phyloP scores from a whole-genome alignment of 495 filamentous ascomycete species.

The Podospora didyma region DNA sequence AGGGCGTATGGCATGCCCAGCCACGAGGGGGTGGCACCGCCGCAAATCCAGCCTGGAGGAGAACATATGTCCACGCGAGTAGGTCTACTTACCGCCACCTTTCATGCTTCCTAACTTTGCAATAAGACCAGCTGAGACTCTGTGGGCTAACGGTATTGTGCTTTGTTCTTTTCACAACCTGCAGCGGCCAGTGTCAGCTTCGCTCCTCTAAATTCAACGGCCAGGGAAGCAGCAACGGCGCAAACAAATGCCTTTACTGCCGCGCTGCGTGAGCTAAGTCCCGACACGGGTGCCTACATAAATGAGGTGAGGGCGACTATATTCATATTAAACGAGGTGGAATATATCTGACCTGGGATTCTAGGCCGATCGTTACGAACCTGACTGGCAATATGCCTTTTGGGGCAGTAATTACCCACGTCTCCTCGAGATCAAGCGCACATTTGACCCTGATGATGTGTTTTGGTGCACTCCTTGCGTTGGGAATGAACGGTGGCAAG shows the following conservation, averaged over 20 bases:
- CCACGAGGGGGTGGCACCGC: conserved; percentile 35
- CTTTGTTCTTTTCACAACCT: neutral
- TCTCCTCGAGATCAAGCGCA: conserved; percentile 37
- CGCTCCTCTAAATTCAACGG: conserved; percentile 34
- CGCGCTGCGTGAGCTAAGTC: conserved; percentile 26
- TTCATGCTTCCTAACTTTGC: too few species aligned
- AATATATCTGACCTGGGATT: too few species aligned
- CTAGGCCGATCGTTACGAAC: conserved; percentile 26
- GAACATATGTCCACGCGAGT: conserved; percentile 39
- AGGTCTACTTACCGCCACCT: conserved; percentile 14
- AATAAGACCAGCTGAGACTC: too few species aligned
- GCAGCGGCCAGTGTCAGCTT: conserved; percentile 29
- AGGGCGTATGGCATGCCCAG: conserved; percentile 34
- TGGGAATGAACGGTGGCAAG: conserved; percentile 52
- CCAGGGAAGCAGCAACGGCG: conserved; percentile 29
- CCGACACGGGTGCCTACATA: conserved; percentile 31
- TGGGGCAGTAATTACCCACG: conserved; percentile 40
- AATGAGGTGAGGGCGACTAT: conserved; percentile 37
- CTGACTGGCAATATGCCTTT: conserved; percentile 40
- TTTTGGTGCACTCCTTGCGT: conserved; percentile 54
- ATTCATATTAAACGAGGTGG: too few species aligned
- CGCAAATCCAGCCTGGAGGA: conserved; percentile 53
- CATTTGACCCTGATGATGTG: conserved; percentile 49
- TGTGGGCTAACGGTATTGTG: neutral
- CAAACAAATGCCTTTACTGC: conserved; percentile 44